phyloP scores from a whole-genome alignment of 768 basidiomycete species.

The Mycena pura region DNA sequence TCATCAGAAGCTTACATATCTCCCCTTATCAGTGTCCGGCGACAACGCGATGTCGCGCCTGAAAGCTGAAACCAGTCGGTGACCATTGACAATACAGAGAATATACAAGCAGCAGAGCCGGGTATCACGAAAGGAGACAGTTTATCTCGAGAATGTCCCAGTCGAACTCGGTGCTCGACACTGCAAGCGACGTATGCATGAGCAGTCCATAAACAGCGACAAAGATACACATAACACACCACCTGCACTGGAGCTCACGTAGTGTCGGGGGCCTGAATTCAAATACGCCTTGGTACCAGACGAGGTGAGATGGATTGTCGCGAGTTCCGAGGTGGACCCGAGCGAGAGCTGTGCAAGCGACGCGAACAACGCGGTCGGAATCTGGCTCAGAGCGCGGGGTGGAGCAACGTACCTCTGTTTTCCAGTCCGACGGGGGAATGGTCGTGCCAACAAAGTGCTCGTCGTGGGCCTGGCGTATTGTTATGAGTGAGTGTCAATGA shows the following conservation, averaged over 20 bases:
- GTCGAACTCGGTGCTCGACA: conserved; percentile 15
- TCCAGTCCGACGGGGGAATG: conserved; percentile 17
- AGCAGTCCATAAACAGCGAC: not conserved
- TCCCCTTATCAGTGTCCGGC: too few relatives aligned
- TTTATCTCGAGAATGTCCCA: conserved; percentile 27
- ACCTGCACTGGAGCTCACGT: conserved; percentile 17
- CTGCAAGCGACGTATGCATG: not conserved
- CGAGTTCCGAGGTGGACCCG: conserved; percentile 13
- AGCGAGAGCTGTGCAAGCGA: conserved; percentile 4
- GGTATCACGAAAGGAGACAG: conserved; percentile 6
- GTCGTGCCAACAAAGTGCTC: conserved; percentile 27
- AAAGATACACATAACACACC: not conserved
- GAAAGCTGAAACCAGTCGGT: too few relatives aligned
- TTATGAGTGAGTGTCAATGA: not conserved
- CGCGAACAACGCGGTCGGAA: not conserved
- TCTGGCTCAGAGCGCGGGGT: too few relatives aligned
- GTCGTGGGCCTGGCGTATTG: conserved; percentile 17
- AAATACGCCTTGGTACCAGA: conserved; percentile 15
- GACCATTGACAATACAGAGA: too few relatives aligned
- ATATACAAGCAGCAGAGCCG: not conserved
- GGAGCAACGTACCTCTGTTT: conserved; percentile 2
- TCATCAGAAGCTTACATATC: too few relatives aligned
- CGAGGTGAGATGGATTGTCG: conserved; percentile 19
- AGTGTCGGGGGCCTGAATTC: conserved; percentile 9
- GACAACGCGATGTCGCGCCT: too few relatives aligned